Conservation (phyloP, 2,329 filamentous ascomycete species). For the Ophiosphaerella herpotricha region DNA sequence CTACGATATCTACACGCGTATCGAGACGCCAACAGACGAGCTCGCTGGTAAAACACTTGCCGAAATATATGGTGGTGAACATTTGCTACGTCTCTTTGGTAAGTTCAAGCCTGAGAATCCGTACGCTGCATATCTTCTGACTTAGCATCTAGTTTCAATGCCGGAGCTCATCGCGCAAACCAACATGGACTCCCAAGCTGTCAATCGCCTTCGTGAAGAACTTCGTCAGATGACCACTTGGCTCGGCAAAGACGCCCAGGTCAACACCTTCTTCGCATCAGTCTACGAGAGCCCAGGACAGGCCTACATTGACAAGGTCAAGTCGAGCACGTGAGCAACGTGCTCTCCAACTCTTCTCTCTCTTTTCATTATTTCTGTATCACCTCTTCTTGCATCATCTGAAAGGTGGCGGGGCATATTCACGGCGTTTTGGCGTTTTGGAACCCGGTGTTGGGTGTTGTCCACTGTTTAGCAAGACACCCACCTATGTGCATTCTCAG, state of each 20-base stretch:
- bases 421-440: conserved; percentile 19
- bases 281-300: conserved; percentile 75
- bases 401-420: conserved; percentile 5
- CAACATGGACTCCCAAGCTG: conserved; percentile 94
- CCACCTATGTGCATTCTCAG: too few relatives aligned
- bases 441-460: background rate
- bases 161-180: conserved; percentile 95
- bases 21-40: conserved; percentile 64
- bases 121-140: background rate
- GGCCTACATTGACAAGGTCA: conserved; percentile 73
- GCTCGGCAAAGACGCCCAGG: conserved; percentile 71
- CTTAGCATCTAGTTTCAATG: conserved; percentile 68
- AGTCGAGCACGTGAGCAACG: conserved; percentile 34
- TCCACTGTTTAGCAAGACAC: too few relatives aligned
- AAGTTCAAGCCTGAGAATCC: conserved; percentile 39
- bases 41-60: conserved; percentile 71
- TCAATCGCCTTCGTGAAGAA: conserved; percentile 86
- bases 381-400: conserved; percentile 17
- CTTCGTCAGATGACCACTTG: conserved; percentile 83
- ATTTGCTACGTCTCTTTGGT: conserved; percentile 88
- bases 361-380: conserved; percentile 12
- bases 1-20: conserved; percentile 73
- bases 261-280: conserved; percentile 74
- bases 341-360: background rate
- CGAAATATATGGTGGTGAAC: conserved; percentile 91